A percentile compares a stretch with the other conserved stretches of the same genome.
Evolutionary conservation across 176 grass and related monocot genomes (phyloP).

Genomic region (Puya raimondii): DNA sequence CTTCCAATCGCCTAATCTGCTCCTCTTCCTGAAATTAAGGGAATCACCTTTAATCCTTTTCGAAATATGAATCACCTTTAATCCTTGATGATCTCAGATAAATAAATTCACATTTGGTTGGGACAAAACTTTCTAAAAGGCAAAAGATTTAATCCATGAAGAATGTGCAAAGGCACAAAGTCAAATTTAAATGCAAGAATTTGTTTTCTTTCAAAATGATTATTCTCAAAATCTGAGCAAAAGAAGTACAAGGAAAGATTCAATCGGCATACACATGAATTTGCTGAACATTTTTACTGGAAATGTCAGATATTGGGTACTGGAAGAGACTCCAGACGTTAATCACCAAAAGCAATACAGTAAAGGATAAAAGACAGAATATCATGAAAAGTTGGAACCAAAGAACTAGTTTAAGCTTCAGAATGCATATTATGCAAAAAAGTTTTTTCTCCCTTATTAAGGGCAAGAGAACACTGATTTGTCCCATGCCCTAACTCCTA

Average conservation of each 20-base stretch:
- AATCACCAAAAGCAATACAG: too few relatives aligned
- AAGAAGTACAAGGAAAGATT: background rate
- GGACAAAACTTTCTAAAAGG: background rate
- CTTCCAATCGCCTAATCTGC: conserved; percentile 70
- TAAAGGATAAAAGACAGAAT: background rate
- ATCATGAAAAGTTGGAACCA: background rate
- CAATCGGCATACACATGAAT: background rate
- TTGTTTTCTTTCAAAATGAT: background rate
- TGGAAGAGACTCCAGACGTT: background rate
- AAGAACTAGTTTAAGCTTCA: too few relatives aligned
- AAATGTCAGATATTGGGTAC: background rate
- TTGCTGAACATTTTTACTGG: too few relatives aligned
- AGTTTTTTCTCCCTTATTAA: background rate
- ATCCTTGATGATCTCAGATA: background rate
- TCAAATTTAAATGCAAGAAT: background rate
- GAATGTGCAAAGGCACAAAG: background rate
- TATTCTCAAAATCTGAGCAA: background rate
- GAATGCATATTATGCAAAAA: background rate
- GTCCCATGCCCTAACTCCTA: background rate
- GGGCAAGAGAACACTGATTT: background rate
- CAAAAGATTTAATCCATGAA: background rate
- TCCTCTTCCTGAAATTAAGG: conserved; percentile 65
- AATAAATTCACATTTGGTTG: background rate
- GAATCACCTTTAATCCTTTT: background rate
- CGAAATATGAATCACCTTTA: background rate